Base-by-base conservation (phyloP, 495 filamentous ascomycete genomes). In the Aspergillus affinis region DNA sequence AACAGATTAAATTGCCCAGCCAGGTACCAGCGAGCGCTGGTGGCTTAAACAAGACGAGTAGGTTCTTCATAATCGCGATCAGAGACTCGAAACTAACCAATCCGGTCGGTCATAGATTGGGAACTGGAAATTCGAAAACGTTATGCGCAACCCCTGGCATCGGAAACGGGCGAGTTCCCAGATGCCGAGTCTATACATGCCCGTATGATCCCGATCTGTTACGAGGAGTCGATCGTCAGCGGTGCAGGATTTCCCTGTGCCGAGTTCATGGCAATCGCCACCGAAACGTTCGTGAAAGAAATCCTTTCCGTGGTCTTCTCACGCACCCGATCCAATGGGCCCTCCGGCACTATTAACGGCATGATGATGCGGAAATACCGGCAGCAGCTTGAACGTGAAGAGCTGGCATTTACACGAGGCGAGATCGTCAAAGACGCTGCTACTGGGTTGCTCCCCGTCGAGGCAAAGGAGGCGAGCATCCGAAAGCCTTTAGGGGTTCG, bases 101-200 rank as follows among this genome's bases (percentile, higher is more conserved):
- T 48, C 10, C 41, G 46, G 36, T 49, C 46, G 20, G 44, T 54
- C 48, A 20, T 57, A 92, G 89, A 96, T 69, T 91, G 88, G 84
- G 90, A 96, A 62, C 78, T 95, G 46, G 94, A 97, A 75, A 96
- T 97, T 63, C 85, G 92, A 59, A 94, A 95, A 80, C 90, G 91
- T 60, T 98, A 90, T 75, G 85, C 88, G 45, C 90, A 92, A 65
- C 89, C 93, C 13, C 81, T 98, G 27, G 90, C 90, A 27, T 83
- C 87, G 41, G 94, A 98, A 74, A 93, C 92, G 0, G 89, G 90
- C 58, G 94, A 98, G 75, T 97, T 98, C 67, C 94, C 94, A 15
- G 91, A 95, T 63, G 74, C 83, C 10, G 82, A 86, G 54, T 88
- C 86, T 27, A 90, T 98, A 62, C 83, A 90, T 65, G 81, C 85